Evolutionary conservation across 495 filamentous ascomycete species (phyloP).

Genomic region (Patellaria atrata): DNA sequence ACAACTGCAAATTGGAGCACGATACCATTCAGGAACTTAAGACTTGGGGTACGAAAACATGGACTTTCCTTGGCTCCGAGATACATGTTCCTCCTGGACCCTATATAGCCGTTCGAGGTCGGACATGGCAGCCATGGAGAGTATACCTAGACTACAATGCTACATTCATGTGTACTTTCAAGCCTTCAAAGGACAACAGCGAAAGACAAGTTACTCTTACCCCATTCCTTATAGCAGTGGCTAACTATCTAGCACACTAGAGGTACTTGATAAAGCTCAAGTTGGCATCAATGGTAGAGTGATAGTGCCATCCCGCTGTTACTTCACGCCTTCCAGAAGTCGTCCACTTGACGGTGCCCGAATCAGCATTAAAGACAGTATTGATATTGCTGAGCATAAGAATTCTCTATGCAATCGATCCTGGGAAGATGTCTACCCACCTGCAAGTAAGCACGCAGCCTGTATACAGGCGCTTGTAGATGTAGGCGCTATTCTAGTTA

Average conservation of each 20-base stretch:
- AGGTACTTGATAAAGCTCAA: background rate
- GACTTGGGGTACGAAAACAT: too few species aligned
- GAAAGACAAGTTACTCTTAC: conserved; percentile 1
- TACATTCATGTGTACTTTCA: background rate
- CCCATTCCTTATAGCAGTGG: too few species aligned
- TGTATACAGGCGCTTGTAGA: conserved; percentile 1
- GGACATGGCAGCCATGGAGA: background rate
- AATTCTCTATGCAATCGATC: conserved; percentile 4
- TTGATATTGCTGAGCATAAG: conserved; percentile 4
- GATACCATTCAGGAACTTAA: background rate
- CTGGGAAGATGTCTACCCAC: conserved; percentile 2
- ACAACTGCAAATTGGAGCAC: background rate
- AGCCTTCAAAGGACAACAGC: background rate
- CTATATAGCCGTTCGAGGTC: background rate
- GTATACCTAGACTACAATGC: too few species aligned
- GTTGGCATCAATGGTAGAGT: conserved; percentile 1
- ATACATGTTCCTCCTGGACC: background rate
- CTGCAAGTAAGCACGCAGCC: conserved; percentile 1
- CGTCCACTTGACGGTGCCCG: conserved; percentile 3
- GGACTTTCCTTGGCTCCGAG: too few species aligned
- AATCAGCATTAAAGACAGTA: conserved; percentile 5
- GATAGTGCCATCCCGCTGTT: conserved; percentile 3
- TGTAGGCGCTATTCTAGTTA: conserved; percentile 4
- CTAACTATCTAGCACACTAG: too few species aligned
- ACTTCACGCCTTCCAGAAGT: background rate